Evolutionary conservation across 805 yeast genomes (phyloP), one percentile per base, ranked within the genome.

Genomic region (Allodekkera sacchari): DNA sequence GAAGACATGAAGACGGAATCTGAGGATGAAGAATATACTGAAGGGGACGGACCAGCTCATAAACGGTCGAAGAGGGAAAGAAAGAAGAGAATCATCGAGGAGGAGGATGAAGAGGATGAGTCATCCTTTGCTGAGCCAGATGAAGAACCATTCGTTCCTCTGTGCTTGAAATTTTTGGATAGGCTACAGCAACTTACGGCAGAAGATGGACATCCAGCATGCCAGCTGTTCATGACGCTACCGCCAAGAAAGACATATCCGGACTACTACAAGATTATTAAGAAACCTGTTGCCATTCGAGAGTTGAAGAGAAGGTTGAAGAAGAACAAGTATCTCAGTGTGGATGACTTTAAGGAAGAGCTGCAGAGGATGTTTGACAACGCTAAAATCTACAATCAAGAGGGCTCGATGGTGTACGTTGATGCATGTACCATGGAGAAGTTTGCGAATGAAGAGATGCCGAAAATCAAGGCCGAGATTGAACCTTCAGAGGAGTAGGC

Each of bases 171-270:
- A 6, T 49, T 78, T 11, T 49, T 77, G 32, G 66, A 66, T 7
- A 67, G 63, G 27, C 48, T 71, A 35, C 39, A 54, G 14, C 22
- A 27, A 14, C 13, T 32, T 30, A 56, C 41, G 30, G 76, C 70
- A 41, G 71, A 58, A 37, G 61, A 58, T 13, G 76, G 65, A 21
- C 67, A 73, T 19, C 46, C 54, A 6, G 44, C 66, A 9, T 61
- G 70, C 19, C 80, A 68, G 25, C 58, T 78, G 30, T 88, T 88
- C 59, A 50, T 74, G 45, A 72, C 53, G 19, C 83, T 85, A 2
- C 97, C 97, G 3, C 69, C 88, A 0, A 69, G 71, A 41, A 71
- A 71, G 52, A 51, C 74, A 33, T 89, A 85, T 53, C 92, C 96
- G 0, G 96, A 89, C 55, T 89, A 89, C 53, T 89, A 80, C 44